phyloP scores from a whole-genome alignment of 257 asterid species.

The Anisodus tanguticus region DNA sequence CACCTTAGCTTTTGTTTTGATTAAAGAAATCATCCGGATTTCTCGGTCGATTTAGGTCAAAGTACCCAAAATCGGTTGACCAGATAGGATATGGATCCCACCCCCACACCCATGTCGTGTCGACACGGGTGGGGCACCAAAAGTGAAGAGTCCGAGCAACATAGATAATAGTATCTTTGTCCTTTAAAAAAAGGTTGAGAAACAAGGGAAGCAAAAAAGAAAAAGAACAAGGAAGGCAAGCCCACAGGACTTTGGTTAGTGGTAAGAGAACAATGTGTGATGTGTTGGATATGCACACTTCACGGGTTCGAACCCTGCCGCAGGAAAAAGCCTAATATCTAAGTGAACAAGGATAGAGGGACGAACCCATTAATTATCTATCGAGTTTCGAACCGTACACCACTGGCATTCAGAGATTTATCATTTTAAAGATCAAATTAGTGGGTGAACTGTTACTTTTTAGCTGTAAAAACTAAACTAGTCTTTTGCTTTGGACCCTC shows the following conservation, averaged over 20 bases:
- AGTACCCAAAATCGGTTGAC: too few relatives aligned
- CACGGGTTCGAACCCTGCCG: not conserved
- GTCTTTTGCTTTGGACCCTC: not conserved
- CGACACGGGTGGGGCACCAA: too few relatives aligned
- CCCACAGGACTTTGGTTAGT: not conserved
- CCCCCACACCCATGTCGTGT: too few relatives aligned
- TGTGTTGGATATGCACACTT: not conserved
- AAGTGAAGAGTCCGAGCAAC: too few relatives aligned
- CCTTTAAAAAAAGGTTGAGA: not conserved
- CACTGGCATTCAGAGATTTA: not conserved
- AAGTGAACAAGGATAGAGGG: not conserved
- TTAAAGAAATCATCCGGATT: too few relatives aligned
- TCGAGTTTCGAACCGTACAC: not conserved
- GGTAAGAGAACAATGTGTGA: not conserved
- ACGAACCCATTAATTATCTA: not conserved
- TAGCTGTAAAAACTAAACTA: not conserved
- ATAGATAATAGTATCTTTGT: too few relatives aligned
- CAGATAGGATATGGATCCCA: too few relatives aligned
- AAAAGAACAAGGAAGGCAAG: not conserved
- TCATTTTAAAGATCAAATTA: not conserved
- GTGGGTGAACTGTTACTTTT: not conserved
- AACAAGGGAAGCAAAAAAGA: too few relatives aligned
- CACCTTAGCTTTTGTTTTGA: too few relatives aligned
- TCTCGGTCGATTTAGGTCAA: too few relatives aligned
- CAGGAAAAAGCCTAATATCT: not conserved